Percentiles rank a stretch among this genome's conserved stretches.
Evolutionary conservation across 495 filamentous ascomycete species (phyloP).

Genomic region (Hypoxylon lenormandii): DNA sequence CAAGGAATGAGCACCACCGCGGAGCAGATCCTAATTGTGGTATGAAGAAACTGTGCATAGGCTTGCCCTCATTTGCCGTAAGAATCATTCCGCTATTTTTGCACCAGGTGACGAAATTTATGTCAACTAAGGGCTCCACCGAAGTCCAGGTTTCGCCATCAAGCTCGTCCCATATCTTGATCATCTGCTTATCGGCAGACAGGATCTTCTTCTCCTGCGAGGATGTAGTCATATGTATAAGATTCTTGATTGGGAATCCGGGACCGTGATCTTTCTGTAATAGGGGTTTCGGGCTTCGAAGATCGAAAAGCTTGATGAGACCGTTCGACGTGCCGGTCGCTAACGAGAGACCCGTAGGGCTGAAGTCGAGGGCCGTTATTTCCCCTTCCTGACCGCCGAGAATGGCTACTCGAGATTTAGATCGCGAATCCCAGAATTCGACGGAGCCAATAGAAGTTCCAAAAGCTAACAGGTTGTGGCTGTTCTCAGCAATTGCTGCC

Average conservation of each 20-base stretch:
- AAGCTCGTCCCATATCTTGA: conserved; percentile 92
- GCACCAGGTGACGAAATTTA: conserved; percentile 90
- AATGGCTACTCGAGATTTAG: conserved; percentile 81
- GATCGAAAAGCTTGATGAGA: conserved; percentile 90
- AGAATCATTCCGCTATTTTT: conserved; percentile 86
- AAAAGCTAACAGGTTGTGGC: conserved; percentile 91
- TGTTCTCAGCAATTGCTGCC: conserved; percentile 87
- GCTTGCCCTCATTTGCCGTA: conserved; percentile 92
- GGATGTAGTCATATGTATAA: conserved; percentile 84
- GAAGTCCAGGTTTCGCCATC: conserved; percentile 90
- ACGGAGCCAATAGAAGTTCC: conserved; percentile 96
- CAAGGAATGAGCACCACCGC: conserved; percentile 94
- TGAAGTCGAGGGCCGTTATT: conserved; percentile 88
- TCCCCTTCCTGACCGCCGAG: conserved; percentile 74
- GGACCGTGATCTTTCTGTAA: conserved; percentile 96
- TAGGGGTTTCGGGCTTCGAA: conserved; percentile 85
- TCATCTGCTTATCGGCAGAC: conserved; percentile 91
- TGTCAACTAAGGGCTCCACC: conserved; percentile 91
- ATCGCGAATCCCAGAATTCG: conserved; percentile 93
- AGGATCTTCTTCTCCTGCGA: conserved; percentile 87
- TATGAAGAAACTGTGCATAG: conserved; percentile 95
- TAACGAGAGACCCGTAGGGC: conserved; percentile 83
- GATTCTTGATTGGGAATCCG: conserved; percentile 85
- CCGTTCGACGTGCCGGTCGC: conserved; percentile 90
- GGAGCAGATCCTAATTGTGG: conserved; percentile 85